Base-by-base conservation (phyloP, 2,329 filamentous ascomycete genomes). In the Talaromyces sp. region DNA sequence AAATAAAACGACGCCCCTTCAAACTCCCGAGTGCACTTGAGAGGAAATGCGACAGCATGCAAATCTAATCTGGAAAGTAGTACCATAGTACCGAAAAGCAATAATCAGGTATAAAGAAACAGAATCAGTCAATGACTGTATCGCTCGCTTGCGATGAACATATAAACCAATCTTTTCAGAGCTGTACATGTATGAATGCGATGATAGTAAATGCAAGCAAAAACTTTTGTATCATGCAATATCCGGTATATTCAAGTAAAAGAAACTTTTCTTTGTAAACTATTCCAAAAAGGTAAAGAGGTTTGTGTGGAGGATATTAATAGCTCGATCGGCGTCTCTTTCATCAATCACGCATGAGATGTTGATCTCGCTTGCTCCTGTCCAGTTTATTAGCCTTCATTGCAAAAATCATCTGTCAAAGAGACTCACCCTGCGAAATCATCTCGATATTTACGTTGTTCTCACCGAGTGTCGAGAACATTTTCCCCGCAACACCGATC, bases 381-480 rank as follows among this genome's bases (percentile, higher is more conserved):
- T 27, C 70, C 17, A 29, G 61, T 63, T 60, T 61, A 64, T 45
- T 68, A 67, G 47, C 68, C 58, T 29, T 27, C 49, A 61, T 45
- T 25, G 22, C n/a, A 11, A 11, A 2, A 6, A 15, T 45, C 36
- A n/a, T 17, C 34, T n/a, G 36, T 43, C 13, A 29, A 38, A 66
- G 73, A 45, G 66, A 63, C 83, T 73, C 84, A 94, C 95, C 95
- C 82, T 99, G 95, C 27, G 92, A 97, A 71, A 99, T 99, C 95
- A 99, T 99, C 81, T 99, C 95, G 71, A 99, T 92, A 77, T 99
- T 99, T 75, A 99, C 89, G 72, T 91, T 91, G 76, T 97, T 91
- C 75, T 97, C 91, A 51, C 95, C 95, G 19, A 99, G 83, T 1
- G 93, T 96, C 58, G 91, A 92, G 79, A 99, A 98, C 91, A 99